phyloP scores from a whole-genome alignment of 2,329 filamentous ascomycete species.

The Colletotrichum sp. region DNA sequence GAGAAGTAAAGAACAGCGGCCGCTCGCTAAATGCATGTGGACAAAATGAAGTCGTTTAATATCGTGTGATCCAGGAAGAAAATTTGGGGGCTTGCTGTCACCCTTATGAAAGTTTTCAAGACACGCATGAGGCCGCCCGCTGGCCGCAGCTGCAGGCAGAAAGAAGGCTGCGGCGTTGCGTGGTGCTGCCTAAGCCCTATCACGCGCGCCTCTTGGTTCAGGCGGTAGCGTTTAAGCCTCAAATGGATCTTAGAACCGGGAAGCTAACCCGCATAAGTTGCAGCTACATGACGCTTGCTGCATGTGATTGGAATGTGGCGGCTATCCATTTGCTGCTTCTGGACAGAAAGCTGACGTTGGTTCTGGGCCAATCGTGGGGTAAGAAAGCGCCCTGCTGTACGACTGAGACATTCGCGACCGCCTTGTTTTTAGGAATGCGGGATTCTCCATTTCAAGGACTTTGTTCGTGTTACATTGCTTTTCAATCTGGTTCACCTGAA shows the following conservation, averaged over 20 bases:
- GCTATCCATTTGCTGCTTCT: not conserved
- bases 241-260: not conserved
- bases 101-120: not conserved
- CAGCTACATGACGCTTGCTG: not conserved
- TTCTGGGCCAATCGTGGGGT: not conserved
- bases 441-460: not conserved
- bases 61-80: not conserved
- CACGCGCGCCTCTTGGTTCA: not conserved
- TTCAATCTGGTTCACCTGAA: not conserved
- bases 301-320: conserved; percentile 1
- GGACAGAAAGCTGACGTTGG: not conserved
- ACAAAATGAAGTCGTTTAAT: not conserved
- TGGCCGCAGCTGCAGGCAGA: not conserved
- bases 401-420: not conserved
- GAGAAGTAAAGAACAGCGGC: not conserved
- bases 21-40: not conserved
- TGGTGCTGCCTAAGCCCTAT: not conserved
- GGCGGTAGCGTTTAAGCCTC: not conserved
- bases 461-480: not conserved
- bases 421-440: not conserved
- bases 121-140: not conserved
- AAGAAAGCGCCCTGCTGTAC: not conserved
- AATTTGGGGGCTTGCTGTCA: not conserved
- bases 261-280: not conserved
- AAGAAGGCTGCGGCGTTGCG: not conserved